A percentile compares a stretch with the other conserved stretches of the same genome.
phyloP scores from a whole-genome alignment of 2,329 filamentous ascomycete genomes.

The Cercospora beticola region DNA sequence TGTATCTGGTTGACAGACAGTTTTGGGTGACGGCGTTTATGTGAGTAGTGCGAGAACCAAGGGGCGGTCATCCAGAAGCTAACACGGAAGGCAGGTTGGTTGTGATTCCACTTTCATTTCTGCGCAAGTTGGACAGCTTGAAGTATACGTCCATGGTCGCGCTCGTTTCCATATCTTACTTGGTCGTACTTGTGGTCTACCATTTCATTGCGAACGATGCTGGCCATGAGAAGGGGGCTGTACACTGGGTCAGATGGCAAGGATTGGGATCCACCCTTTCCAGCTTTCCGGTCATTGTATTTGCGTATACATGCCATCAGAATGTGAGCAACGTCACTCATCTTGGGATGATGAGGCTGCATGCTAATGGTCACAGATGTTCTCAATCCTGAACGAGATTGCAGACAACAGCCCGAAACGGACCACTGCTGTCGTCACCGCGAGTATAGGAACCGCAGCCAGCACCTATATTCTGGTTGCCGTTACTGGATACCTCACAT shows the following conservation, averaged over 20 bases:
- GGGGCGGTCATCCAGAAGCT: conserved; percentile 2
- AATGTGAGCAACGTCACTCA: too few species aligned
- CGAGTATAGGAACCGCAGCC: conserved; percentile 86
- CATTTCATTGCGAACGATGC: conserved; percentile 82
- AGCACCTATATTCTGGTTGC: conserved; percentile 86
- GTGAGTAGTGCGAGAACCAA: conserved; percentile 49
- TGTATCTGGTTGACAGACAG: conserved; percentile 82
- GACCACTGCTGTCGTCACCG: conserved; percentile 73
- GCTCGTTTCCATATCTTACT: conserved; percentile 87
- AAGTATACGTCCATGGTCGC: conserved; percentile 96
- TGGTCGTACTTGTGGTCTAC: conserved; percentile 89
- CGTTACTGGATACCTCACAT: conserved; percentile 93
- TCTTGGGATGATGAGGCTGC: too few species aligned
- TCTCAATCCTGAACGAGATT: conserved; percentile 96
- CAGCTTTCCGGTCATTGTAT: conserved; percentile 90
- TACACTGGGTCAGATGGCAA: conserved; percentile 75
- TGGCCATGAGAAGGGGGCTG: conserved; percentile 67
- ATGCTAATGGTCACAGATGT: conserved; percentile 66
- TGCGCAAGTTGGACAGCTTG: conserved; percentile 86
- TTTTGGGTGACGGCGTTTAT: conserved; percentile 99
- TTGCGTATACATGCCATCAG: conserved; percentile 99
- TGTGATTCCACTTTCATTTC: conserved; percentile 90
- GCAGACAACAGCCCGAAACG: conserved; percentile 76
- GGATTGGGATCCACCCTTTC: conserved; percentile 76
- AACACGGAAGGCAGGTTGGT: conserved; percentile 61